Evolutionary conservation across 306 rosid species (phyloP).

Genomic region (Sphenostylis stenocarpa): DNA sequence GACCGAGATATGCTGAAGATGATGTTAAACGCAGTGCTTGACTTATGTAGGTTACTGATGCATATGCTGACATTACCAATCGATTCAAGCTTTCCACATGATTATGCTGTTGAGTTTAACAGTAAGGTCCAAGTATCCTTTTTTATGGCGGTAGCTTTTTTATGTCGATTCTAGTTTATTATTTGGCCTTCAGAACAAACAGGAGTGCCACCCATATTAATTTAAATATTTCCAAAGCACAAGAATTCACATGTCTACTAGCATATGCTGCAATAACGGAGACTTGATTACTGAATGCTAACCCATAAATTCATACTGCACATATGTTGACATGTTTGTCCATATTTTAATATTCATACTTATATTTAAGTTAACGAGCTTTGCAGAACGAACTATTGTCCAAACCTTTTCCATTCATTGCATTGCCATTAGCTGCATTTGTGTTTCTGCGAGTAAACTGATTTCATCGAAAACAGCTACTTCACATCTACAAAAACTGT

Average conservation of each 20-base stretch:
- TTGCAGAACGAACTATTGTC: conserved; percentile 16
- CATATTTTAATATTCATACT: neutral
- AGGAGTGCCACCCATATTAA: neutral
- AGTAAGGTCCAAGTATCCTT: conserved; percentile 79
- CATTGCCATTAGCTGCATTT: neutral
- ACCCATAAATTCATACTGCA: neutral
- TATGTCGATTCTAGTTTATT: conserved; percentile 14
- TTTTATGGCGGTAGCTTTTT: neutral
- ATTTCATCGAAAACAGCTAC: conserved; percentile 10
- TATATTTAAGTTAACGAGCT: conserved; percentile 5
- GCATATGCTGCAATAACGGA: conserved; percentile 20
- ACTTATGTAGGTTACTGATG: conserved; percentile 67
- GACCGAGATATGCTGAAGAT: conserved; percentile 19
- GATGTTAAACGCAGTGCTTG: conserved; percentile 22
- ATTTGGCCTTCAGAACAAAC: neutral
- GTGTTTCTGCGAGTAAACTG: neutral
- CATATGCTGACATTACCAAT: conserved; percentile 66
- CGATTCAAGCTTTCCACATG: conserved; percentile 65
- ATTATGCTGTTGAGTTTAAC: conserved; percentile 69
- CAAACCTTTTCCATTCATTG: conserved; percentile 18
- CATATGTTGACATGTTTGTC: conserved; percentile 13
- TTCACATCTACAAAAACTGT: neutral
- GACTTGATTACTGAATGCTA: neutral
- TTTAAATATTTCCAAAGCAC: neutral
- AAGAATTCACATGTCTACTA: neutral